phyloP scores from a whole-genome alignment of 805 yeast species.

The Zygosaccharomyces pseudorouxii region DNA sequence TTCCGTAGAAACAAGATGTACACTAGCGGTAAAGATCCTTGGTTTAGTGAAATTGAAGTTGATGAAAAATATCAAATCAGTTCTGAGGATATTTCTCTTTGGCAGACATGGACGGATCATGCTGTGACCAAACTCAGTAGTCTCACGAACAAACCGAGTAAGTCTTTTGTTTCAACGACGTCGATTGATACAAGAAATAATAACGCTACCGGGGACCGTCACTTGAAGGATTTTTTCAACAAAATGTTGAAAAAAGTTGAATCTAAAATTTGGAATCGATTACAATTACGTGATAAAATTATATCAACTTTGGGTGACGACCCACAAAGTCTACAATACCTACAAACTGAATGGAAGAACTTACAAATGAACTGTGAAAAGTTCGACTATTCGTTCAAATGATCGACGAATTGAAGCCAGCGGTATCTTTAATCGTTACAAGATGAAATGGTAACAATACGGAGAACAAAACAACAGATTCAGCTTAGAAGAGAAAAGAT shows the following conservation, averaged over 20 bases:
- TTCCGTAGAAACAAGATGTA: slow-evolving; percentile 7
- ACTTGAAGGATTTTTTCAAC: background rate
- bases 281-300: slow-evolving; percentile 8
- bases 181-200: background rate
- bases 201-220: background rate
- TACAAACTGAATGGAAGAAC: slow-evolving; percentile 14
- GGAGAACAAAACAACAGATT: background rate
- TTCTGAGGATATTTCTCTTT: slow-evolving; percentile 6
- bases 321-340: background rate
- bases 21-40: slow-evolving; percentile 5
- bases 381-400: slow-evolving; percentile 6
- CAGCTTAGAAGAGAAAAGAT: background rate
- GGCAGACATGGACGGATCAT: slow-evolving; percentile 1
- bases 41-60: slow-evolving; percentile 18
- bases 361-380: slow-evolving; percentile 6
- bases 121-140: slow-evolving; percentile 2
- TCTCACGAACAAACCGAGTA: background rate
- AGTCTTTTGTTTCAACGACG: slow-evolving; percentile 4
- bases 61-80: slow-evolving; percentile 12
- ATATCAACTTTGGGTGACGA: slow-evolving; percentile 6
- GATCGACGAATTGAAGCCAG: background rate
- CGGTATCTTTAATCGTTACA: slow-evolving; percentile 3
- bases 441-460: background rate
- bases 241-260: slow-evolving; percentile 7
- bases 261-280: slow-evolving; percentile 8